phyloP scores from a whole-genome alignment of 257 asterid genomes.

The Solanum piurae region DNA sequence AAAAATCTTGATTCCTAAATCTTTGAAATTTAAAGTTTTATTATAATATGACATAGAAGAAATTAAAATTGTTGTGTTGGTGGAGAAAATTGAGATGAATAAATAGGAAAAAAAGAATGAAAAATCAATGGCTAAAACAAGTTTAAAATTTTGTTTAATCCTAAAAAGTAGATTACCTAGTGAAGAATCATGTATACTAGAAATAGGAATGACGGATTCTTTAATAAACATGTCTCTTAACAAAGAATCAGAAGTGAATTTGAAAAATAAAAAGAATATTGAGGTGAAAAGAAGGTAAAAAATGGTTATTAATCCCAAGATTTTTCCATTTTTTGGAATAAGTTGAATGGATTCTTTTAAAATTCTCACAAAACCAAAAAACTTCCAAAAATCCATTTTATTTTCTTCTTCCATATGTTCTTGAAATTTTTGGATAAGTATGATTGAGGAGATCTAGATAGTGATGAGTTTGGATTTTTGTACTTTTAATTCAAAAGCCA shows the following conservation, averaged over 20 bases:
- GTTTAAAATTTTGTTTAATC: slow-evolving; percentile 2
- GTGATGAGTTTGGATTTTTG: neutral
- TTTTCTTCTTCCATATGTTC: neutral
- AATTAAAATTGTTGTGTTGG: slow-evolving; percentile 16
- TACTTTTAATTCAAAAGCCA: neutral
- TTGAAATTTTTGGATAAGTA: neutral
- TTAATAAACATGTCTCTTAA: neutral
- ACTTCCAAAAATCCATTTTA: slow-evolving; percentile 6
- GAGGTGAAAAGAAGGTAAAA: slow-evolving; percentile 7
- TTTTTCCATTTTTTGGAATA: slow-evolving; percentile 27
- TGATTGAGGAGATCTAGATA: neutral
- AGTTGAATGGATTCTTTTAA: slow-evolving; percentile 20
- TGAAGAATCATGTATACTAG: neutral
- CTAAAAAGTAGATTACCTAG: neutral
- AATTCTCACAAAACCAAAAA: slow-evolving; percentile 9
- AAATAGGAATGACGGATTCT: slow-evolving; percentile 9
- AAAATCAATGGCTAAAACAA: slow-evolving; percentile 7
- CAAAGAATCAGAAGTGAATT: slow-evolving; percentile 5
- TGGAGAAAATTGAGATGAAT: slow-evolving; percentile 19
- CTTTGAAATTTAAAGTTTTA: slow-evolving; percentile 11
- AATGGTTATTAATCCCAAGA: slow-evolving; percentile 9
- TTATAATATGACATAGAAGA: slow-evolving; percentile 20
- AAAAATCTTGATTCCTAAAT: slow-evolving; percentile 6
- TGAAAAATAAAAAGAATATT: neutral
- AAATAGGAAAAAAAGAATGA: slow-evolving; percentile 8